Base-by-base conservation (phyloP, 1,284 basidiomycete species). In the Sporisorium reilianum region DNA sequence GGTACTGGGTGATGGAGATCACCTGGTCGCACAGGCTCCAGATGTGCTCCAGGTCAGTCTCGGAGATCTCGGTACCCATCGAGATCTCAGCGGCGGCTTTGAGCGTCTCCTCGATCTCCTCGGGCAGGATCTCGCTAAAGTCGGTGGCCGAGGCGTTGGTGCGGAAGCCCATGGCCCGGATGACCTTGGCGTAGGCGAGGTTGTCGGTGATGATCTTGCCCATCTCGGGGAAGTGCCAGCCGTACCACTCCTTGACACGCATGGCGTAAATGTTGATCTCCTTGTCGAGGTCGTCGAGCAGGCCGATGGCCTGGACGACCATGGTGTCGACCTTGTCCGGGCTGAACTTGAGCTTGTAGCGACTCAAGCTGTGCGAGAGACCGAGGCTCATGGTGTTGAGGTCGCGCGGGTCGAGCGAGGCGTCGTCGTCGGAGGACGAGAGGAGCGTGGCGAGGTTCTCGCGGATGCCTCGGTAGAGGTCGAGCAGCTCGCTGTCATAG, bases 221-320 rank as follows among this genome's bases (percentile, higher is more conserved):
- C 92, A 99, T 94, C 87, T 99, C 96, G 11, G 96, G 96, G 89
- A 98, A 98, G 88, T 99, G 96, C 96, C 96, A 99, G 25, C 96
- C 96, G 84, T 98, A 99, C 96, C 96, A 99, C 89, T 98, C 96
- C 90, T 98, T 98, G 61, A 97, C 94, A 84, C 96, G 90, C 96
- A 99, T 99, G 22, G 95, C 91, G 85, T 98, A 99, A 66, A 98
- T 97, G 88, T 99, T 99, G 86, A 98, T 94, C 87, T 99, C 96
- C 87, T 99, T 99, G 90, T 99, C 96, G 40, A 99, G 88, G 85
- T 99, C 96, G 83, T 99, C 96, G 62, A 99, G 89, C 25, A 99
- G 88, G n/a, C 95, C 96, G 83, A 99, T 97, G 16, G 96, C 96
- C 87, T 99, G 97, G 34, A 99, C 93, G 68, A 99, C 92, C 97